Percentiles rank a stretch among this genome's conserved stretches.
Conservation (phyloP, 352 stramenopile genomes). For the Blastocystis sp. region DNA sequence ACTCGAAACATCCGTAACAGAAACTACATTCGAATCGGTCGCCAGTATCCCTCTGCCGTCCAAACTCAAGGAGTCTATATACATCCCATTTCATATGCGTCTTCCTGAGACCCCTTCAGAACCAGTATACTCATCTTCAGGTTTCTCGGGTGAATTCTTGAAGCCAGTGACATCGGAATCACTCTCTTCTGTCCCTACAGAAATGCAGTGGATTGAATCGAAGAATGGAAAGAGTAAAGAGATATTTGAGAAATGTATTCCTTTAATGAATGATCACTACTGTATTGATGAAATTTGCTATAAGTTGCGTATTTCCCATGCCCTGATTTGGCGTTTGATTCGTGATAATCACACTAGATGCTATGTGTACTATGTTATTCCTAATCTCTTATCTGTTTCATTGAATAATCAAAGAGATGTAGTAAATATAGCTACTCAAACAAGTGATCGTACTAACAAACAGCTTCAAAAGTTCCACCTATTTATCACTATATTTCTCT, state of each 20-base stretch:
- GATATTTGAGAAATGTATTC: constrained; percentile 27
- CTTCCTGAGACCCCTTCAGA: background rate
- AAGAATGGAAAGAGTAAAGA: background rate
- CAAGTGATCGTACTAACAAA: background rate
- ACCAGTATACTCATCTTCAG: background rate
- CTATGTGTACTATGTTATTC: constrained; percentile 33
- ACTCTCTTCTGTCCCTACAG: background rate
- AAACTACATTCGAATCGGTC: background rate
- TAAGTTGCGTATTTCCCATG: background rate
- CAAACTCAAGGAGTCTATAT: background rate
- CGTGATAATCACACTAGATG: background rate
- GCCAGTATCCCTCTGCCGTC: background rate
- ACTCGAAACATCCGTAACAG: background rate
- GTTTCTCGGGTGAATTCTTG: background rate
- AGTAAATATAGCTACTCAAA: background rate
- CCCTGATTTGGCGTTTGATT: constrained; percentile 33
- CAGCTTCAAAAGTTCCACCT: background rate
- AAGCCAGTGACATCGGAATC: background rate
- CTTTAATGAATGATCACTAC: constrained; percentile 57
- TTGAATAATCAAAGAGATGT: background rate
- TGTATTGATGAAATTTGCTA: constrained; percentile 63
- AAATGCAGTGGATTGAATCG: background rate
- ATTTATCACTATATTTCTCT: background rate
- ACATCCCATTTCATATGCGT: background rate
- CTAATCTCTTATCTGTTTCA: constrained; percentile 41